Base-by-base conservation (phyloP, 1,284 basidiomycete species). In the Albatrellus sp. region DNA sequence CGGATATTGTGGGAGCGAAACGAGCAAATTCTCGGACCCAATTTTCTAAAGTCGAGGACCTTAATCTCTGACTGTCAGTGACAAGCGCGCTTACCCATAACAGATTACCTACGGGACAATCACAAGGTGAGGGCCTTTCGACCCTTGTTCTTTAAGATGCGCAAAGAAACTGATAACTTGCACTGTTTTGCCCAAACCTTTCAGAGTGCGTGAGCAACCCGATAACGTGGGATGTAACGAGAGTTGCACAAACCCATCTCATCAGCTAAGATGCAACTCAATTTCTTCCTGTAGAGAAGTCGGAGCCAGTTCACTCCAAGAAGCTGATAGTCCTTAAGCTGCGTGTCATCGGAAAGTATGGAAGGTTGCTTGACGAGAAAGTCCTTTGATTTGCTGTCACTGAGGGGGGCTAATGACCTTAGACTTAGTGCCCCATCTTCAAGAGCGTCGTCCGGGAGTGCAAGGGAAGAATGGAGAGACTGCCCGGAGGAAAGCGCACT, bases 91-190 rank as follows among this genome's bases (percentile, higher is more conserved):
- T 13, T 10, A 17, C 37, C 29, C 9, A 16, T 13, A 28, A 9
- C 9, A 13, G 8, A 20, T 10, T 9, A 77, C 87, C 55, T 63
- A 92, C 86, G 92, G 92, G 5, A 98, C 96, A 50, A 98, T 80
- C 46, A 99, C 75, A 30, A 98, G 77, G 65, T 98, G 92, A 14
- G 93, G 92, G 0, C 94, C 91, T 42, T 68, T 70, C 40, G 72
- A 73, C 11, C 82, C 82, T 44, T 68, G 72, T 54, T 90, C 81
- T 59, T 90, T 91, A 47, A 98, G 70, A 53, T 88, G 75, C 2
- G 93, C 88, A 46, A 98, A 77, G 68, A 99, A 96, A 44, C 91
- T 86, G 57, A 99, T 98, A 44, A 99, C 94, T 65, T 99, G 94
- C 19, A 92, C 87, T 1, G 94, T 99, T 70, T 99, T 99, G 28